A percentile compares a stretch with the other conserved stretches of the same genome.
These are phyloP conservation scores for Fusarium equiseti DNA, from an alignment of 2,329 filamentous ascomycete species.

Conservation along the genomic window DNA sequence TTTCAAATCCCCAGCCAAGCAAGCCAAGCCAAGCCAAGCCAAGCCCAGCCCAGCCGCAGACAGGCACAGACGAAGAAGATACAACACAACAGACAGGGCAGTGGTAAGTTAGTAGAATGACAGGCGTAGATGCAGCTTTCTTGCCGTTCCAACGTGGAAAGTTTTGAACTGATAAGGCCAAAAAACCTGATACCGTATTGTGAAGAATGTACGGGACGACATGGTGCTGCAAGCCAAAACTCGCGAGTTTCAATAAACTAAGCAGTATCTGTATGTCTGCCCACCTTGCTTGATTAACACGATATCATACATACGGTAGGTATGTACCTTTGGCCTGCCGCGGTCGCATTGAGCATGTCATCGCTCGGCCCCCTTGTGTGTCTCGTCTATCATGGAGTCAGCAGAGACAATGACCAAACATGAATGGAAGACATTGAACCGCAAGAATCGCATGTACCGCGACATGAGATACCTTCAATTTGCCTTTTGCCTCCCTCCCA, in stretches of 20 bases:
- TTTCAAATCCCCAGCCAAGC: not conserved
- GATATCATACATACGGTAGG: not conserved
- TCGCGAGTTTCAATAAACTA: not conserved
- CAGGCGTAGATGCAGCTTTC: not conserved
- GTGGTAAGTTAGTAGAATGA: not conserved
- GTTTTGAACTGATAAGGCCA: not conserved
- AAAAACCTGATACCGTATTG: conserved; percentile 9
- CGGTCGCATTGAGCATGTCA: conserved; percentile 11
- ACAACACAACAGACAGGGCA: not conserved
- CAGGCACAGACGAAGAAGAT: not conserved
- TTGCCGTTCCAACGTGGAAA: not conserved
- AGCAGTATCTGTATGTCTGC: not conserved
- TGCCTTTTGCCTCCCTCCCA: conserved; percentile 6
- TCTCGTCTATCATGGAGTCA: not conserved
- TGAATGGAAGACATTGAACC: conserved; percentile 19
- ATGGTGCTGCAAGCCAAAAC: not conserved
- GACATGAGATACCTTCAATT: conserved; percentile 3
- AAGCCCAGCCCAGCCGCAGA: not conserved
- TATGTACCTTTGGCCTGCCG: not conserved
- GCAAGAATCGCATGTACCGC: conserved; percentile 16
- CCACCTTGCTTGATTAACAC: conserved; percentile 14
- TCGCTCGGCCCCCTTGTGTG: conserved; percentile 20
- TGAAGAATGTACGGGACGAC: not conserved
- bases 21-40: no score
- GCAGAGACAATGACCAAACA: not conserved